These are phyloP conservation scores for Debaryomyces castellii DNA, from an alignment of 805 yeast species.

Conservation along the genomic window DNA sequence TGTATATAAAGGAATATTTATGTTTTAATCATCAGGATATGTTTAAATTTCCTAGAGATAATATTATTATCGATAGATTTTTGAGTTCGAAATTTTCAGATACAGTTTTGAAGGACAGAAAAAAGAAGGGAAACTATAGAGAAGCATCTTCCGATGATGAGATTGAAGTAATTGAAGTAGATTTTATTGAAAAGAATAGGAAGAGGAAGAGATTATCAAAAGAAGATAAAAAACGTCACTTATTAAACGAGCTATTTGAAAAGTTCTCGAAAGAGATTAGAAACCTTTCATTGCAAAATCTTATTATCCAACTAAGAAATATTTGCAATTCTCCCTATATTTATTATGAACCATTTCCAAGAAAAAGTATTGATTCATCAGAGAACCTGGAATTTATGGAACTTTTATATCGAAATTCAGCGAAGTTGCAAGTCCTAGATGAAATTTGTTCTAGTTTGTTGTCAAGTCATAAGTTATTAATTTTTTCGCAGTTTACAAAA, in stretches of 20 bases:
- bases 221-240: constrained; percentile 8
- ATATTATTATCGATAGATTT: constrained; percentile 37
- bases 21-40: constrained; percentile 32
- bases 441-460: constrained; percentile 57
- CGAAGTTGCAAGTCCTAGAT: constrained; percentile 70
- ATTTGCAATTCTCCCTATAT: constrained; percentile 85
- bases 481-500: constrained; percentile 83
- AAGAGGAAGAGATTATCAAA: not conserved
- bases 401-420: constrained; percentile 51
- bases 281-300: constrained; percentile 50
- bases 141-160: constrained; percentile 34
- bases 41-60: constrained; percentile 18
- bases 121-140: constrained; percentile 5
- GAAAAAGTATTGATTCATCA: constrained; percentile 38
- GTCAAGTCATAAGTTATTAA: constrained; percentile 64
- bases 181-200: not conserved
- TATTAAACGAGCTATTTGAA: constrained; percentile 13
- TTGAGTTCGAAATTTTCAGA: constrained; percentile 35
- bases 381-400: constrained; percentile 29
- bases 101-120: constrained; percentile 19
- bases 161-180: constrained; percentile 13
- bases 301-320: constrained; percentile 81
- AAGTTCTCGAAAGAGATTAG: constrained; percentile 26
- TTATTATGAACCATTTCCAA: constrained; percentile 69
- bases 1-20: constrained; percentile 52